phyloP scores from a whole-genome alignment of 257 asterid species.

The Solanum habrochaites region DNA sequence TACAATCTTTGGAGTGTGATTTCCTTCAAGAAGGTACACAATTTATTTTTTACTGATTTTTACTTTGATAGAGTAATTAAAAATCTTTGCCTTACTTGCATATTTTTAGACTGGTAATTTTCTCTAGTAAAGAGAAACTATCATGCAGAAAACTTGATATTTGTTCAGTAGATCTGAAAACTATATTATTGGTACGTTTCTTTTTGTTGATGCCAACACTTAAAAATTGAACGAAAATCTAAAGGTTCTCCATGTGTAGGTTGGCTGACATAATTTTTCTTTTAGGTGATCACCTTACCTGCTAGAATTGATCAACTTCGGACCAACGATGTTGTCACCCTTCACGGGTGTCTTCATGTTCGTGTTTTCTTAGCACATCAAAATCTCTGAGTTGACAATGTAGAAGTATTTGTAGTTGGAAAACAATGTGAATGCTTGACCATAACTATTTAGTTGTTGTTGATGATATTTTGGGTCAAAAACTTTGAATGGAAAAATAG shows the following conservation, averaged over 20 bases:
- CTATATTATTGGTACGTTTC: neutral
- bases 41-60: neutral
- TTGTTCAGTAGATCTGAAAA: neutral
- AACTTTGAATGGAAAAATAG: neutral
- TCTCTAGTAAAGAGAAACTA: neutral
- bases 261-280: neutral
- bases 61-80: neutral
- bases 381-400: conserved; percentile 4
- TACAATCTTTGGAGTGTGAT: conserved; percentile 84
- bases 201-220: neutral
- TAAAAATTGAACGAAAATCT: neutral
- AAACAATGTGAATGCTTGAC: neutral
- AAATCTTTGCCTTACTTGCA: neutral
- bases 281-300: conserved; percentile 63
- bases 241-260: neutral
- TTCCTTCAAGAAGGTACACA: conserved; percentile 55
- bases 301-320: conserved; percentile 61
- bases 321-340: conserved; percentile 70
- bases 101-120: neutral
- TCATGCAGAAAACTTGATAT: neutral
- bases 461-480: neutral
- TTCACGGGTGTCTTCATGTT: conserved; percentile 56
- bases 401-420: neutral
- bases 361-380: conserved; percentile 55
- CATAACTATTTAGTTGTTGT: neutral